Percentiles rank a stretch among this genome's conserved stretches.
Conservation (phyloP, 1,284 basidiomycete genomes). For the Fomes fomentarius region DNA sequence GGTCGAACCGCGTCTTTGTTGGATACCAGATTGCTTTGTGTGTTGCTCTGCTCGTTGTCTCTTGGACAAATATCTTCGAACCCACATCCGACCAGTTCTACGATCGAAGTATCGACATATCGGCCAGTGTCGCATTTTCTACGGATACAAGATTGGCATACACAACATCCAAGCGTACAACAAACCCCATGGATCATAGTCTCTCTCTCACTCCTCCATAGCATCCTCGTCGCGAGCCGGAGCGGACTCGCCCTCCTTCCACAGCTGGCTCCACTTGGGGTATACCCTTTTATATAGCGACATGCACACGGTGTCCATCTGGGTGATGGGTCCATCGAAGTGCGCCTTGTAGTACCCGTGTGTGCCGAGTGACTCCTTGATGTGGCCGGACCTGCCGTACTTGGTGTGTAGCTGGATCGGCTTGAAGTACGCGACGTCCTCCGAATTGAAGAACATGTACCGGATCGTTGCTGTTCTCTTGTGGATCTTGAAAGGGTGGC, state of each 20-base stretch:
- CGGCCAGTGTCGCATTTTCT: neutral
- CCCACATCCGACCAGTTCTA: too few relatives aligned
- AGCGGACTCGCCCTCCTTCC: conserved; percentile 36
- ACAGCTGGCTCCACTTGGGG: conserved; percentile 78
- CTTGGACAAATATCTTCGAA: neutral
- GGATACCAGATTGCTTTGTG: neutral
- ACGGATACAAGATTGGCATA: neutral
- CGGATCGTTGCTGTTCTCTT: conserved; percentile 97
- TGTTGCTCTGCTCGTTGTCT: neutral
- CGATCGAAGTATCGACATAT: too few relatives aligned
- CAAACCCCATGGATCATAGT: neutral
- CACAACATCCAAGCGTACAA: conserved; percentile 9
- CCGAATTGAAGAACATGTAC: conserved; percentile 98
- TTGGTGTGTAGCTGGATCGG: conserved; percentile 95
- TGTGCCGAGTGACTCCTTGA: conserved; percentile 92
- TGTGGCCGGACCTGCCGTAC: conserved; percentile 90
- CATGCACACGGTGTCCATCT: conserved; percentile 97
- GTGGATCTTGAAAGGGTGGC: conserved; percentile 97
- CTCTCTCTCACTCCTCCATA: conserved; percentile 43
- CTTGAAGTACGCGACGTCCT: conserved; percentile 93
- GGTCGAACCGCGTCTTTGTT: too few relatives aligned
- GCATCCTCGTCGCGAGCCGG: conserved; percentile 25
- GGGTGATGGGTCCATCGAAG: conserved; percentile 93
- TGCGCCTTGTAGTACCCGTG: conserved; percentile 98
- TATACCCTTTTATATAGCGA: conserved; percentile 89